These are phyloP conservation scores for Cyanidiococcus yangmingshanensis DNA, from an alignment of 23 red algal species.

Conservation along the genomic window DNA sequence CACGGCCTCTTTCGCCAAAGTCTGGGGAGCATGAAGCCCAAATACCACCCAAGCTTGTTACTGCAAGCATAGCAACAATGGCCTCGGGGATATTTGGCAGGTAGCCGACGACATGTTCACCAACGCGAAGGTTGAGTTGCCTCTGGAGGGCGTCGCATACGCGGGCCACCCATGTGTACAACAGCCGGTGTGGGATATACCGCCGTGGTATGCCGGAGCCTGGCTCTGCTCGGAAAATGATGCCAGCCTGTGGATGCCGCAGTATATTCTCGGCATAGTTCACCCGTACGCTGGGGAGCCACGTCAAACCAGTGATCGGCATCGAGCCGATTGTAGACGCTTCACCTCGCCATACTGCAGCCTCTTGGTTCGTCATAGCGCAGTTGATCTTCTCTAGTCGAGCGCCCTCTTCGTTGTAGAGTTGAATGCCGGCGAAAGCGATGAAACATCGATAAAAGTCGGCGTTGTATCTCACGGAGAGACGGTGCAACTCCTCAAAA, in stretches of 20 bases:
- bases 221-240: slow-evolving; percentile 15
- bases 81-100: slow-evolving; percentile 46
- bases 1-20: slow-evolving; percentile 38
- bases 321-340: background rate
- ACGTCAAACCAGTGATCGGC: slow-evolving; percentile 27
- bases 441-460: background rate
- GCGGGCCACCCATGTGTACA: background rate
- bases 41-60: slow-evolving; percentile 32
- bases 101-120: slow-evolving; percentile 34
- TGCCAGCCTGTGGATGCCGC: background rate
- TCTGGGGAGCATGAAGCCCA: slow-evolving; percentile 58
- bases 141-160: slow-evolving; percentile 7
- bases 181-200: background rate
- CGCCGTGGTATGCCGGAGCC: slow-evolving; percentile 17
- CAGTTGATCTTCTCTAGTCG: background rate
- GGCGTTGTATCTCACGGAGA: background rate
- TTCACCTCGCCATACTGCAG: background rate
- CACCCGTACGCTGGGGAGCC: slow-evolving; percentile 29
- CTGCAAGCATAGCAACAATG: slow-evolving; percentile 45
- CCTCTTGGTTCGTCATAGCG: slow-evolving; percentile 13
- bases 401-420: background rate
- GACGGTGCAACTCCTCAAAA: slow-evolving; percentile 7
- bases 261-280: slow-evolving; percentile 45
- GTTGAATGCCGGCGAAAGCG: background rate
- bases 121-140: background rate